Evolutionary conservation across 2,329 filamentous ascomycete species (phyloP), one percentile per base, ranked within the genome.

Genomic region (Zymoseptoria pseudotritici): DNA sequence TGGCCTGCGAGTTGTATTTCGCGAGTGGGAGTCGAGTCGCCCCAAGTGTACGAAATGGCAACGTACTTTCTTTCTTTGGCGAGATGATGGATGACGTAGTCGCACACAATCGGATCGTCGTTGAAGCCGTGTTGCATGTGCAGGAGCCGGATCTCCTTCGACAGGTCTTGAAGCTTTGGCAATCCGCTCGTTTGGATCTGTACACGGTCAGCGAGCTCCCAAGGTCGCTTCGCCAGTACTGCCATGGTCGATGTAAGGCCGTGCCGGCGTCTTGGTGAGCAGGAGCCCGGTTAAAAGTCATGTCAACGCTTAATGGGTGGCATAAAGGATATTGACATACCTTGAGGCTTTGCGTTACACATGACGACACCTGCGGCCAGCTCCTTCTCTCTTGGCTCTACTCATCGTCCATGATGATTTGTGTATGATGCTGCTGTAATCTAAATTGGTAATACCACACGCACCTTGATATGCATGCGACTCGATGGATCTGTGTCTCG

Each of bases 1-100:
- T 57, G 31, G 10, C 55, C 55, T 24, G 56, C 50, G 17, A 60
- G 20, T 17, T 5, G 6, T 19, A 60, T 60, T 3, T 24, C 22
- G 19, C 53, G 20, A 21, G 24, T 46, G 9, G 29, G 50, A 2
- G 24, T 31, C 31, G 20, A 4, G n/a, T 58, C 50, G 21, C 56
- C 56, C 56, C 56, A 58, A n/a, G 49, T 31, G 31, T 58, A 58
- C 21, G 56, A 58, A 11, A 58, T 29, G 4, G 56, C 21, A 4
- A 31, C 21, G 42, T 51, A 55, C n/a, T 42, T 26, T 42, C 36
- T 42, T 17, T 42, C 36, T 17, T 42, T 42, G 36, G 36, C 36
- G 36, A 42, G 36, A 42, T 42, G 36, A 42, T 42, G 36, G 36
- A 42, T 5, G 36, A 17, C 36, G 36, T 42, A 42, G 36, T 42